Evolutionary conservation across 805 yeast genomes (phyloP).

Genomic region (Torulaspora indica): DNA sequence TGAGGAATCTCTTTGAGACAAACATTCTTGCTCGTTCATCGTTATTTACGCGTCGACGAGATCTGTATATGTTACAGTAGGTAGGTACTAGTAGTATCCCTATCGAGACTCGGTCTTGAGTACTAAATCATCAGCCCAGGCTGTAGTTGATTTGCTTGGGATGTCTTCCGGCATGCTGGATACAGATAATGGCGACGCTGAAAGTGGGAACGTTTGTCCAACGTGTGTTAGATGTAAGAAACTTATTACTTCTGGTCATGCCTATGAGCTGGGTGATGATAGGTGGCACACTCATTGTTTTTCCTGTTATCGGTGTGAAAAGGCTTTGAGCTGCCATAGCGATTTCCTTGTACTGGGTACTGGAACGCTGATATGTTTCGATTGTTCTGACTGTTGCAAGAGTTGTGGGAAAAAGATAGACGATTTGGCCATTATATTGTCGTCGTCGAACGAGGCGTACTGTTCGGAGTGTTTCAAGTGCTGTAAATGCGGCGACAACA

Average conservation of each 20-base stretch:
- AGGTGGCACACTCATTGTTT: constrained; percentile 96
- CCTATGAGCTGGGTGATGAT: constrained; percentile 89
- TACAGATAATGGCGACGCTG: not conserved
- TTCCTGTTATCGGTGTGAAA: constrained; percentile 77
- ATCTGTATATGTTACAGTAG: not conserved
- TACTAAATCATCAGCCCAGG: not conserved
- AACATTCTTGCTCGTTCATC: constrained; percentile 5
- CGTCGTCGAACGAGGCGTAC: constrained; percentile 94
- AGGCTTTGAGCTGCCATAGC: constrained; percentile 76
- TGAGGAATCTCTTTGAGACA: constrained; percentile 5
- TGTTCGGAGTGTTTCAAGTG: constrained; percentile 89
- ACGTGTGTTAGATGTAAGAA: constrained; percentile 43
- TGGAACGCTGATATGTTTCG: constrained; percentile 83
- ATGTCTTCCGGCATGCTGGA: not conserved
- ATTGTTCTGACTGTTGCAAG: constrained; percentile 87
- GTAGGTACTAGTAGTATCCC: too few species aligned
- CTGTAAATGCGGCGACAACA: constrained; percentile 76
- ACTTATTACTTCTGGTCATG: constrained; percentile 81
- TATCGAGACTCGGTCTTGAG: too few species aligned
- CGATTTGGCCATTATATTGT: constrained; percentile 74
- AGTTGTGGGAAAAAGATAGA: constrained; percentile 83
- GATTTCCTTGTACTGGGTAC: constrained; percentile 90
- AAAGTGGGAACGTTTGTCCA: constrained; percentile 17
- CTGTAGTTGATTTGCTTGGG: not conserved
- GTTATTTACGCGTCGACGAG: constrained; percentile 4